Evolutionary conservation across 2,329 filamentous ascomycete species (phyloP), one percentile per base, ranked within the genome.

Genomic region (Ascochyta viciae-villosae): DNA sequence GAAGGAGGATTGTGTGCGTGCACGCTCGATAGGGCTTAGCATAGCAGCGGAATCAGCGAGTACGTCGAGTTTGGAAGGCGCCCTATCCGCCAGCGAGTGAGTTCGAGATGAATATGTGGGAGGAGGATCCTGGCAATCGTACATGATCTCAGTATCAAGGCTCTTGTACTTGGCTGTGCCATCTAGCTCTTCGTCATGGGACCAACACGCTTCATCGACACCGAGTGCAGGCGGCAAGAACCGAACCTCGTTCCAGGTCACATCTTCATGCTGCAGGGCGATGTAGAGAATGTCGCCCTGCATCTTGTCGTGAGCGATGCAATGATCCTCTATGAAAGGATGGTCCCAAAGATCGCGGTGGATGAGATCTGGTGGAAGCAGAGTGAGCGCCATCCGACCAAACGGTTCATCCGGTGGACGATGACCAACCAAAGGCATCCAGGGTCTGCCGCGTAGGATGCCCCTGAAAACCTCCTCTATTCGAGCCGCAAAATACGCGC

Each of bases 71-170:
- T 71, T 71, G 41, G 74, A 74, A 41, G 68, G 70, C 68, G 69
- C 62, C 68, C 73, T 75, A 54, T 74, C 71, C 60, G 68, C 69
- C 63, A 72, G 40, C 61, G 70, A 72, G 71, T 74, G 72, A 74
- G 71, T 74, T 70, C 73, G 72, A 58, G 74, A 76, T 55, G 73
- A 74, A 70, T 77, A 77, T 43, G 74, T 75, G 37, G 75, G 75
- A 67, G 76, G 75, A 71, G 74, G 74, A 64, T 76, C 72, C 66
- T 74, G 72, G 62, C 75, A 76, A 60, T 76, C 74, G 71, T 77
- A 76, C 73, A 77, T 77, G 56, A 76, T 71, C 61, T 77, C 74
- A 41, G 74, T 71, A 58, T 76, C 72, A 64, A 75, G 57, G 62
- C 68, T 74, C 66, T 73, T 73, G 62, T 67, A 72, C 50, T 68